Percentiles rank a stretch among this genome's conserved stretches.
These are phyloP conservation scores for Anthostomella pinea DNA, from an alignment of 2,329 filamentous ascomycete genomes.

Conservation along the genomic window DNA sequence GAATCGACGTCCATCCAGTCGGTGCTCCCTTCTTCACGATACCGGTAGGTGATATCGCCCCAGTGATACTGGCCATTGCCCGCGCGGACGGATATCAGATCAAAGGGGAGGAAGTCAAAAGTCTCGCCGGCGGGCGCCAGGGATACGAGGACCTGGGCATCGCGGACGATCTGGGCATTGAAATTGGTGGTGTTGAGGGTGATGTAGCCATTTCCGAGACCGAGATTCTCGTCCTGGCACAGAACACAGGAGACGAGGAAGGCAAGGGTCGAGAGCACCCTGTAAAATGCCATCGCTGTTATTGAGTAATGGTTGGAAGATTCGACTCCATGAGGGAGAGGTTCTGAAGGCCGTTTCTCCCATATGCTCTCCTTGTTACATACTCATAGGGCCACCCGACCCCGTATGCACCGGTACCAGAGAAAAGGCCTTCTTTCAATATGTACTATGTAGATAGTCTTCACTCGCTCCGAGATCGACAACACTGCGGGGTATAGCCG, in stretches of 20 bases:
- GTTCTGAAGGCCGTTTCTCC: too few relatives aligned
- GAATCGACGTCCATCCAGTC: conserved; percentile 49
- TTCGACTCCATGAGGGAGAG: too few relatives aligned
- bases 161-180: conserved; percentile 39
- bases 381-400: not conserved
- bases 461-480: not conserved
- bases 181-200: conserved; percentile 40
- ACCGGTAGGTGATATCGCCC: conserved; percentile 56
- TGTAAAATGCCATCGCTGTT: conserved; percentile 6
- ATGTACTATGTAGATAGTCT: not conserved
- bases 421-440: too few relatives aligned
- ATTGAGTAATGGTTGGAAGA: too few relatives aligned
- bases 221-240: conserved; percentile 34
- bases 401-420: too few relatives aligned
- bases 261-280: conserved; percentile 11
- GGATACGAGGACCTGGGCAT: conserved; percentile 49
- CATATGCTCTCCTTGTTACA: too few relatives aligned
- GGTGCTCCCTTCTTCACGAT: conserved; percentile 38
- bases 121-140: conserved; percentile 37
- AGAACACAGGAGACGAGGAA: conserved; percentile 12
- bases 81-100: conserved; percentile 45
- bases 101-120: conserved; percentile 56
- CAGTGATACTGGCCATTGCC: conserved; percentile 55
- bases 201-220: conserved; percentile 39
- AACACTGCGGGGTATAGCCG: not conserved